These are phyloP conservation scores for Metarhizium humberi DNA, from an alignment of 2,329 filamentous ascomycete genomes.

Conservation along the genomic window DNA sequence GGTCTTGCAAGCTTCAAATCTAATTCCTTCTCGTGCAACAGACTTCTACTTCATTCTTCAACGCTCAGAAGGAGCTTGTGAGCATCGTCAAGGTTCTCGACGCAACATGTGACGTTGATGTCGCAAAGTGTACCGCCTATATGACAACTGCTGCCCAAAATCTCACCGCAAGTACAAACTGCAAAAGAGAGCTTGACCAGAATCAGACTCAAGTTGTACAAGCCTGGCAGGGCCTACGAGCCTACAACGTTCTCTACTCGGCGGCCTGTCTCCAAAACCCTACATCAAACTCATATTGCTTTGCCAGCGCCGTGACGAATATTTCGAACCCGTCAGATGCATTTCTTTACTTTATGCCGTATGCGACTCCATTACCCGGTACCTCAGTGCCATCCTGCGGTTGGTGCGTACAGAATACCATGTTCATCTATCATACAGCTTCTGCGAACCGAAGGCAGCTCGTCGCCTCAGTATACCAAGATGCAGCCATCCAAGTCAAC, in stretches of 20 bases:
- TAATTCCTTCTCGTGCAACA: conserved; percentile 23
- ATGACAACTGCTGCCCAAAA: conserved; percentile 57
- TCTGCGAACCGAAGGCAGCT: conserved; percentile 56
- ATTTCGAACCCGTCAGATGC: conserved; percentile 57
- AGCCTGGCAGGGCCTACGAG: conserved; percentile 65
- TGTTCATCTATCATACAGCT: conserved; percentile 68
- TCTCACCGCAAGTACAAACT: conserved; percentile 54
- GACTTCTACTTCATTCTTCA: conserved; percentile 80
- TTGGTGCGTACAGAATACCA: conserved; percentile 67
- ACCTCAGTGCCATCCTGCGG: conserved; percentile 65
- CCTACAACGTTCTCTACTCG: conserved; percentile 70
- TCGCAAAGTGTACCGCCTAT: conserved; percentile 53
- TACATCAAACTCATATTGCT: conserved; percentile 62
- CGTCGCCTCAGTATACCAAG: conserved; percentile 58
- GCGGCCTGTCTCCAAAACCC: conserved; percentile 71
- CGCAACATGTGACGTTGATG: conserved; percentile 62
- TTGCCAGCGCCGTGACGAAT: conserved; percentile 78
- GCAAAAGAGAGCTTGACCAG: conserved; percentile 58
- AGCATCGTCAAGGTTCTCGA: conserved; percentile 72
- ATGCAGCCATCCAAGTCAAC: conserved; percentile 67
- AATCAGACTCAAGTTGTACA: conserved; percentile 63
- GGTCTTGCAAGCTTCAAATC: background rate
- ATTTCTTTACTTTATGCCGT: conserved; percentile 78
- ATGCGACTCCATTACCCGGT: conserved; percentile 62
- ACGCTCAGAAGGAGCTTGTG: conserved; percentile 60